Conservation (phyloP, 805 yeast species). For the Cyberlindnera nakhonratchasimensis region DNA sequence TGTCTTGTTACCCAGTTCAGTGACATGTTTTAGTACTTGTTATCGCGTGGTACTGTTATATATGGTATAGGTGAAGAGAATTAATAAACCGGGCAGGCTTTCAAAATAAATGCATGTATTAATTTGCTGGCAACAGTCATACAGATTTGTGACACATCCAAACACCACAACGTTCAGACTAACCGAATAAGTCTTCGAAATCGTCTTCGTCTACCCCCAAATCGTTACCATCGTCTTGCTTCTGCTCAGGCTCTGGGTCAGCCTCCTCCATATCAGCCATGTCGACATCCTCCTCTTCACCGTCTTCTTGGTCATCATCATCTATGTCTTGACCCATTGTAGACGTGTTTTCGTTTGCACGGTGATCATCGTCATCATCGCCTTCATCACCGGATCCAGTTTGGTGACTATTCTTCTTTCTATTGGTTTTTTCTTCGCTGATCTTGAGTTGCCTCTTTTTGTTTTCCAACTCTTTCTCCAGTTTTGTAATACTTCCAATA, state of each 20-base stretch:
- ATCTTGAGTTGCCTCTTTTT: constrained; percentile 64
- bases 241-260: constrained; percentile 6
- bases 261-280: constrained; percentile 29
- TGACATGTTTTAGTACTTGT: constrained; percentile 23
- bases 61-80: too few species aligned
- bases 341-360: constrained; percentile 21
- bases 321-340: constrained; percentile 30
- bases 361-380: neutral
- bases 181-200: constrained; percentile 32
- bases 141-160: constrained; percentile 29
- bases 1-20: constrained; percentile 30
- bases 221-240: constrained; percentile 6
- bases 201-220: constrained; percentile 24
- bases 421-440: constrained; percentile 31
- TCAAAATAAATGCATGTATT: too few species aligned
- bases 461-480: constrained; percentile 77
- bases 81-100: too few species aligned
- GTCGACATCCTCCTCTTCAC: constrained; percentile 34
- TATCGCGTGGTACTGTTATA: too few species aligned
- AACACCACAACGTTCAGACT: constrained; percentile 22
- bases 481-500: constrained; percentile 70
- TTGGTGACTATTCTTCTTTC: constrained; percentile 24
- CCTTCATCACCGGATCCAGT: too few species aligned
- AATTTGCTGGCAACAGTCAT: too few species aligned
- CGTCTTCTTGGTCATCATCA: constrained; percentile 31